These are phyloP conservation scores for Aspergillus terreus DNA, from an alignment of 2,329 filamentous ascomycete genomes.

Conservation along the genomic window DNA sequence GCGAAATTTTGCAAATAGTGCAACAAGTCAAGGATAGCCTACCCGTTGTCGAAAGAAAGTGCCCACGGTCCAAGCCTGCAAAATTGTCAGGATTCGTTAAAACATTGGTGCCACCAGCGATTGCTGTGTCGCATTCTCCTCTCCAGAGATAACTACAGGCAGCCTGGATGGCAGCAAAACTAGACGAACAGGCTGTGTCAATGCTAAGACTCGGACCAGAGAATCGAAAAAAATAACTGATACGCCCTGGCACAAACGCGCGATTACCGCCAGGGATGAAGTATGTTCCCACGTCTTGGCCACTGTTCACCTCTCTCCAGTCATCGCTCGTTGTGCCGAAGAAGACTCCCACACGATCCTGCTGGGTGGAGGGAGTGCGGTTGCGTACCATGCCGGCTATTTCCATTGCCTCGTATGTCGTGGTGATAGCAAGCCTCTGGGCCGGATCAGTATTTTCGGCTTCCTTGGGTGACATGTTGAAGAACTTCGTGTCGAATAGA, in stretches of 20 bases:
- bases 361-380: slow-evolving; percentile 63
- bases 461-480: slow-evolving; percentile 82
- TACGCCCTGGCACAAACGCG: slow-evolving; percentile 33
- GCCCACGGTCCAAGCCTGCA: slow-evolving; percentile 68
- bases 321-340: slow-evolving; percentile 74
- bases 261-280: slow-evolving; percentile 62
- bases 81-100: slow-evolving; percentile 80
- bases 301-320: slow-evolving; percentile 71
- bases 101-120: slow-evolving; percentile 72
- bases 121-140: slow-evolving; percentile 75
- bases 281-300: slow-evolving; percentile 68
- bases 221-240: slow-evolving; percentile 70
- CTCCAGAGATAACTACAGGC: slow-evolving; percentile 70
- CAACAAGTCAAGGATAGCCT: background rate
- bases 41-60: slow-evolving; percentile 60
- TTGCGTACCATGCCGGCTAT: slow-evolving; percentile 75
- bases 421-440: slow-evolving; percentile 71
- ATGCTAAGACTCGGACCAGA: slow-evolving; percentile 68
- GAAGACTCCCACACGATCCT: slow-evolving; percentile 65
- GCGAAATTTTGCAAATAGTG: too few relatives aligned
- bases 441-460: slow-evolving; percentile 77
- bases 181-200: slow-evolving; percentile 77
- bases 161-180: slow-evolving; percentile 67
- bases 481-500: slow-evolving; percentile 76
- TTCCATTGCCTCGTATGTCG: slow-evolving; percentile 77